These are phyloP conservation scores for Colletotrichum sp. DNA, from an alignment of 2,329 filamentous ascomycete species.

Conservation along the genomic window DNA sequence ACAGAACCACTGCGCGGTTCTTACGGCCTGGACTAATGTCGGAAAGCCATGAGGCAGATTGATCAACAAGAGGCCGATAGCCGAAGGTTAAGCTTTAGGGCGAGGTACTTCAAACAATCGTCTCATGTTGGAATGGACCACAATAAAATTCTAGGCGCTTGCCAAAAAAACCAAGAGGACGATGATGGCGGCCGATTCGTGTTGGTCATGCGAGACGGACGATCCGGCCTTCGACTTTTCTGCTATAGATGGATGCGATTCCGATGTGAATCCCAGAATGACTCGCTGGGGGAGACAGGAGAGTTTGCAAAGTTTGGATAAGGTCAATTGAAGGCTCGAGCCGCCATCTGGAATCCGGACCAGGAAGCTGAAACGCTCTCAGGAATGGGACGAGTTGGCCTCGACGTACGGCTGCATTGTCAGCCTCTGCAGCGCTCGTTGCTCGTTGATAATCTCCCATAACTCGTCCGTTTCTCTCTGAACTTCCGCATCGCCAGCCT, in stretches of 20 bases:
- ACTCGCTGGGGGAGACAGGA: not conserved
- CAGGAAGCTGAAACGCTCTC: constrained; percentile 13
- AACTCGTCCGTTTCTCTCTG: constrained; percentile 41
- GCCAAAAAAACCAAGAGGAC: not conserved
- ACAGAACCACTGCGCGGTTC: not conserved
- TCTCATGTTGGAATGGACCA: not conserved
- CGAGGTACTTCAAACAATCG: constrained; percentile 9
- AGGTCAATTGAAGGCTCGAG: constrained; percentile 21
- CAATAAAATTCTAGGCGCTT: constrained; percentile 2
- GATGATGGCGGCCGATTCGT: constrained; percentile 3
- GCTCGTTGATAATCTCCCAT: constrained; percentile 43
- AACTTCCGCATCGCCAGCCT: constrained; percentile 19
- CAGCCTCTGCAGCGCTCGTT: constrained; percentile 37
- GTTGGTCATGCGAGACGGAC: constrained; percentile 6
- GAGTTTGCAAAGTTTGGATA: constrained; percentile 11
- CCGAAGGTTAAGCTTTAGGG: constrained; percentile 13
- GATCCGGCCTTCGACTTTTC: not conserved
- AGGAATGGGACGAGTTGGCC: constrained; percentile 24
- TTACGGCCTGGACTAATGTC: not conserved
- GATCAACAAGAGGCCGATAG: constrained; percentile 1
- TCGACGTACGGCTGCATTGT: constrained; percentile 31
- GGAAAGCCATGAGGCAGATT: not conserved
- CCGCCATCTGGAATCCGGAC: constrained; percentile 4
- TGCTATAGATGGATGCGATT: constrained; percentile 3
- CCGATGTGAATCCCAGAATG: not conserved